Percentiles rank a stretch among this genome's conserved stretches.
phyloP scores from a whole-genome alignment of 805 yeast species.

The Kodamaea jinghongensis region DNA sequence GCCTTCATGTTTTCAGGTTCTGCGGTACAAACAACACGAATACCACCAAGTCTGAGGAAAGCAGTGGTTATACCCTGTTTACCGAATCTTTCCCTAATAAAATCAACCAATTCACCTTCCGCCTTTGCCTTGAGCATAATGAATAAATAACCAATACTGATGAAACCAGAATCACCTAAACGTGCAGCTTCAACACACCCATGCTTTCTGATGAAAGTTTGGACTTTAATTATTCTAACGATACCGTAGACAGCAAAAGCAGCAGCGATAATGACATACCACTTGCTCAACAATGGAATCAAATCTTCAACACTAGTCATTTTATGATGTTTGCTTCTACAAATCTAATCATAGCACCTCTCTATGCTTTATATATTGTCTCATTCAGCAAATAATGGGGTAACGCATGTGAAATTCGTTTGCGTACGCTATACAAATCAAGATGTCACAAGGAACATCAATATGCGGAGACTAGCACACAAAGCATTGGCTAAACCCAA shows the following conservation, averaged over 20 bases:
- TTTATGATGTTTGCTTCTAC: not conserved
- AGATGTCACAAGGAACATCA: too few relatives aligned
- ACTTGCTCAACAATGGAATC: slow-evolving; percentile 7
- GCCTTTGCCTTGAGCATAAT: slow-evolving; percentile 16
- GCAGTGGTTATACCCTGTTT: slow-evolving; percentile 4
- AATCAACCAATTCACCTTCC: slow-evolving; percentile 26
- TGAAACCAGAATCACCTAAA: slow-evolving; percentile 5
- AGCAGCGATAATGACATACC: slow-evolving; percentile 13
- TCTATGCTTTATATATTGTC: not conserved
- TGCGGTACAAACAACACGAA: slow-evolving; percentile 19
- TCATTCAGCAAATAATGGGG: not conserved
- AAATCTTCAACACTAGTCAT: slow-evolving; percentile 5
- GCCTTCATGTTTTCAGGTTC: slow-evolving; percentile 29
- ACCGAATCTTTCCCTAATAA: slow-evolving; percentile 11
- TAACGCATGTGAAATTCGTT: slow-evolving; percentile 1
- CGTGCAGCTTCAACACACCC: slow-evolving; percentile 13
- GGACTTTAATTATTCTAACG: slow-evolving; percentile 6
- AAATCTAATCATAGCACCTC: not conserved
- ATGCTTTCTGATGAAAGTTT: slow-evolving; percentile 10
- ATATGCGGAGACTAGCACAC: too few relatives aligned
- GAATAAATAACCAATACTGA: slow-evolving; percentile 12
- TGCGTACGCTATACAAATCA: too few relatives aligned
- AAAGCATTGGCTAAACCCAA: too few relatives aligned
- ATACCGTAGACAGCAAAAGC: slow-evolving; percentile 9
- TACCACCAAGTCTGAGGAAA: slow-evolving; percentile 13